Conservation (phyloP, 2,329 filamentous ascomycete genomes). For the Tolypocladium pustulatum region DNA sequence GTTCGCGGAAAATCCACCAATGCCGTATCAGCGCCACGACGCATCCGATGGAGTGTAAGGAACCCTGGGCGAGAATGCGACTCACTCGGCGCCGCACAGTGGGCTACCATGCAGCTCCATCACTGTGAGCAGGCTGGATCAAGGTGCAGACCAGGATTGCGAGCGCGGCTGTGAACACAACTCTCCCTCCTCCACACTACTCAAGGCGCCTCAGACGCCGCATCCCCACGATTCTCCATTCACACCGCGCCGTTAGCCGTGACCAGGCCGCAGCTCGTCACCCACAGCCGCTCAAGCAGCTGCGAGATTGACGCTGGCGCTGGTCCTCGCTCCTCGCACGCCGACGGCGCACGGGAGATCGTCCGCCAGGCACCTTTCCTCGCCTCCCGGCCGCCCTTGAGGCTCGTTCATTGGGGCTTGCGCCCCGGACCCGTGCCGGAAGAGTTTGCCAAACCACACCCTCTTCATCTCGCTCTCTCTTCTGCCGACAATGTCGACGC, state of each 20-base stretch:
- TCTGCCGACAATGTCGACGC: neutral
- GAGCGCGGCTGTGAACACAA: neutral
- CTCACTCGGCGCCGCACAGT: neutral
- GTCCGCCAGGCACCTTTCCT: neutral
- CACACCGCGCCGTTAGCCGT: neutral
- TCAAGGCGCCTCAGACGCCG: neutral
- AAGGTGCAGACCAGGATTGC: neutral
- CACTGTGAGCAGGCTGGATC: neutral
- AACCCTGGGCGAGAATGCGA: neutral
- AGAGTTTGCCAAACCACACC: neutral
- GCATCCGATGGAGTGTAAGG: neutral
- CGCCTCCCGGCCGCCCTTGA: neutral
- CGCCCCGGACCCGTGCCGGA: neutral
- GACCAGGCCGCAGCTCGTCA: neutral
- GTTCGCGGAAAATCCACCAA: neutral
- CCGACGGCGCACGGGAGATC: neutral
- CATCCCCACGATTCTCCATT: neutral
- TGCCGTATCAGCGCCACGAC: neutral
- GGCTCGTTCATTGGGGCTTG: neutral
- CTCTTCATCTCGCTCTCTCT: neutral
- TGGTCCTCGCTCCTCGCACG: neutral
- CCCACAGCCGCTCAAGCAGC: neutral
- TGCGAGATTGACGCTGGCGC: neutral
- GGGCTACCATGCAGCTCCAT: neutral
- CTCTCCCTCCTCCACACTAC: neutral